Evolutionary conservation across 257 asterid species (phyloP), one percentile per base, ranked within the genome.

Genomic region (Rehmannia glutinosa): DNA sequence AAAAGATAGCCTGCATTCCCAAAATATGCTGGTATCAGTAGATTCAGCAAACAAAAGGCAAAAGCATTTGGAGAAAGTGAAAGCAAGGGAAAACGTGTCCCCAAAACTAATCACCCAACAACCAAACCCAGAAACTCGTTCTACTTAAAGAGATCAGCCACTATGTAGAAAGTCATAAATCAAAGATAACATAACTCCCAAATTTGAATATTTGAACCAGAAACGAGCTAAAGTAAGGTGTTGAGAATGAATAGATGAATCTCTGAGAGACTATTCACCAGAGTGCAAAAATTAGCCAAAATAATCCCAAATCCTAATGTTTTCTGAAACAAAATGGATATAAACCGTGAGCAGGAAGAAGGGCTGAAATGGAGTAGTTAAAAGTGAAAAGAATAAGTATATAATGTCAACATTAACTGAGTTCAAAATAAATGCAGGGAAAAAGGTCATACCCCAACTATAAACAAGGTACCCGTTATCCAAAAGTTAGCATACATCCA

Each of bases 401-500:
- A 47, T 15, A 66, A 49, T 19, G 43, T n/a, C 41, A 68, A 9
- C 38, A 66, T 16, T 13, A 27, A 46, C 24, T 19, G 68, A 59
- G 54, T 55, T 62, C 42, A 46, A 66, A 36, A 42, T 56, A 74
- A 54, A 50, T 28, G 32, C 69, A 64, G 73, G 56, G 73, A 78
- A 47, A 43, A 45, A 42, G 45, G 56, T 41, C 95, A 42, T 91
- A 94, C 99, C 99, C 99, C 99, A 73, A 94, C 90, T 67, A 94
- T 83, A 82, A 94, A 86, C 84, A 94, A 76, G 82, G 95, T 73
- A 54, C 98, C 95, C 19, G 93, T 84, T 49, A 91, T 94, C 99
- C 99, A 94, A 85, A 94, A 88, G 90, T 94, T 94, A 64, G 98
- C 98, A 81, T 83, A 94, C 95, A 91, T 91, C 99, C 99, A 94